Evolutionary conservation across 2,329 filamentous ascomycete species (phyloP).

Genomic region (Metarhizium anisopliae): DNA sequence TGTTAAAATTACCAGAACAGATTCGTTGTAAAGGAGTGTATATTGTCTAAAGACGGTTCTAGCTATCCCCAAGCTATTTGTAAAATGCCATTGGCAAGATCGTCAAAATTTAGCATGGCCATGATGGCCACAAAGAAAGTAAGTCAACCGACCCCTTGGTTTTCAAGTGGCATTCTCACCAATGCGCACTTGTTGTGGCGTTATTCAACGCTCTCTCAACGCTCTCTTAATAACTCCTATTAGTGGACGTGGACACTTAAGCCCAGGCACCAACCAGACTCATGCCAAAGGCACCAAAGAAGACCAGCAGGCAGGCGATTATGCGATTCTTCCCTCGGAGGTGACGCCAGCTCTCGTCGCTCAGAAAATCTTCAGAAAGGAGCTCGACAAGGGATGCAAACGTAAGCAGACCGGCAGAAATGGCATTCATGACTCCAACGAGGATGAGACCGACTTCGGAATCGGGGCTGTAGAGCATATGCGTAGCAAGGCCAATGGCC

Average conservation of each 20-base stretch:
- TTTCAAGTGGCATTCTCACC: slow-evolving; percentile 1
- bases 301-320: slow-evolving; percentile 46
- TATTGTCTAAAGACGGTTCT: not conserved
- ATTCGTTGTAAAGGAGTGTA: not conserved
- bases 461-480: slow-evolving; percentile 59
- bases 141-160: not conserved
- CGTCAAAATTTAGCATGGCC: not conserved
- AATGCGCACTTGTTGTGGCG: not conserved
- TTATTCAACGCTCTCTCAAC: not conserved
- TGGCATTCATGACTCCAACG: slow-evolving; percentile 66
- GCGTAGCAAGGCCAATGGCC: slow-evolving; percentile 61
- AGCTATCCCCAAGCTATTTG: not conserved
- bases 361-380: slow-evolving; percentile 62
- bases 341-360: slow-evolving; percentile 51
- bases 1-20: too few species aligned
- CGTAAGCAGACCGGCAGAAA: slow-evolving; percentile 61
- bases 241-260: slow-evolving; percentile 18
- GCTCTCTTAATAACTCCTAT: not conserved
- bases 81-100: not conserved
- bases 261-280: slow-evolving; percentile 57
- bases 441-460: slow-evolving; percentile 58
- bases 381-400: slow-evolving; percentile 66
- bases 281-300: slow-evolving; percentile 52
- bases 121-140: not conserved
- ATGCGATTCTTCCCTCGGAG: slow-evolving; percentile 45